phyloP scores from a whole-genome alignment of 2,329 filamentous ascomycete species.

The Neoascochyta sp. region DNA sequence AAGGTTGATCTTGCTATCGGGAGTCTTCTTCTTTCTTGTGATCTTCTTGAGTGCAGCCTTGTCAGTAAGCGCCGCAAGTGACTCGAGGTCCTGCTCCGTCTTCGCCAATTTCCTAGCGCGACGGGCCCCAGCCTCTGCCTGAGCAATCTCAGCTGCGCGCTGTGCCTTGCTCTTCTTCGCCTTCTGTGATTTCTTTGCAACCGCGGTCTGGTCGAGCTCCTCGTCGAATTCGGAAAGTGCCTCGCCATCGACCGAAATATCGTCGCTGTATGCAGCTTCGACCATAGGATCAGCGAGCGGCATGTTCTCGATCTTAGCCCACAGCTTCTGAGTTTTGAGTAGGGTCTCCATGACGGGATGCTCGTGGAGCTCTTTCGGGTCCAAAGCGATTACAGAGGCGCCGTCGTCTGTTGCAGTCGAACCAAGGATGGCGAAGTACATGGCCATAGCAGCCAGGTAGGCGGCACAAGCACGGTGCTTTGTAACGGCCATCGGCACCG shows the following conservation, averaged over 20 bases:
- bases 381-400: slow-evolving; percentile 55
- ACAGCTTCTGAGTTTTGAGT: slow-evolving; percentile 73
- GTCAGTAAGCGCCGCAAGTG: slow-evolving; percentile 62
- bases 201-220: slow-evolving; percentile 29
- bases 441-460: slow-evolving; percentile 80
- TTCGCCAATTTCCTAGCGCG: slow-evolving; percentile 52
- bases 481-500: slow-evolving; percentile 44
- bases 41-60: slow-evolving; percentile 48
- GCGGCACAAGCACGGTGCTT: slow-evolving; percentile 79
- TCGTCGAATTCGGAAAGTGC: slow-evolving; percentile 32
- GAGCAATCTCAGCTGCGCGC: slow-evolving; percentile 49
- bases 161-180: slow-evolving; percentile 48
- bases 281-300: slow-evolving; percentile 48
- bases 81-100: slow-evolving; percentile 68
- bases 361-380: slow-evolving; percentile 76
- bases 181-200: slow-evolving; percentile 33
- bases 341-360: slow-evolving; percentile 88
- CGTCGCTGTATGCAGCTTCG: slow-evolving; percentile 28
- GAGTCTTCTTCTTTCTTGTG: slow-evolving; percentile 39
- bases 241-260: slow-evolving; percentile 36
- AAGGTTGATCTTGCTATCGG: slow-evolving; percentile 30
- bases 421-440: slow-evolving; percentile 93
- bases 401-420: slow-evolving; percentile 63
- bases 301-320: slow-evolving; percentile 70
- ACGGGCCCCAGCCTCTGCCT: slow-evolving; percentile 53